These are phyloP conservation scores for Gynochthodes officinalis DNA, from an alignment of 257 asterid species.

Conservation along the genomic window DNA sequence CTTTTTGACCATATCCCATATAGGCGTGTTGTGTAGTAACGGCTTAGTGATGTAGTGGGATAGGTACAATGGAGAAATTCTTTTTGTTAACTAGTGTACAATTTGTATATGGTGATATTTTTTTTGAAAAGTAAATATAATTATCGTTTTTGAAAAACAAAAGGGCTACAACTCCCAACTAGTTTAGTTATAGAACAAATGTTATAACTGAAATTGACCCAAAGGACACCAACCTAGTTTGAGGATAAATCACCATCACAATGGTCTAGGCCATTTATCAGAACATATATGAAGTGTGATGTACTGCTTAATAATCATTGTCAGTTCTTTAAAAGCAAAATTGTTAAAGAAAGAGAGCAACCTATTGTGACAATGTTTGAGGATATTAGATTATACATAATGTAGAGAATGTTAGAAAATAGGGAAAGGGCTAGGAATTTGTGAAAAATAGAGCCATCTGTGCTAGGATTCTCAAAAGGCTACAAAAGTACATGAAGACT, in stretches of 20 bases:
- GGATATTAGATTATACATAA: not conserved
- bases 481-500: too few relatives aligned
- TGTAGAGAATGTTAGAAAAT: not conserved
- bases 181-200: not conserved
- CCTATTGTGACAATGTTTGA: not conserved
- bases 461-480: too few relatives aligned
- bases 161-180: not conserved
- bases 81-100: too few relatives aligned
- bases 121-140: too few relatives aligned
- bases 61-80: too few relatives aligned
- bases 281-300: not conserved
- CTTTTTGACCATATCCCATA: too few relatives aligned
- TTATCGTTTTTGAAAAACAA: too few relatives aligned
- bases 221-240: not conserved
- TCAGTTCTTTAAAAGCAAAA: not conserved
- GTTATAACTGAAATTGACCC: not conserved
- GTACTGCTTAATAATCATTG: not conserved
- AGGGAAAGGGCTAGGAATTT: not conserved
- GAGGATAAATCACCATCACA: not conserved
- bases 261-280: not conserved
- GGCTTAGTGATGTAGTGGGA: too few relatives aligned
- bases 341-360: not conserved
- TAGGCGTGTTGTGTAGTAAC: too few relatives aligned
- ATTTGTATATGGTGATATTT: too few relatives aligned
- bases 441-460: too few relatives aligned